Conservation (phyloP, 148 eudicot species). For the Arctostaphylos glauca region DNA sequence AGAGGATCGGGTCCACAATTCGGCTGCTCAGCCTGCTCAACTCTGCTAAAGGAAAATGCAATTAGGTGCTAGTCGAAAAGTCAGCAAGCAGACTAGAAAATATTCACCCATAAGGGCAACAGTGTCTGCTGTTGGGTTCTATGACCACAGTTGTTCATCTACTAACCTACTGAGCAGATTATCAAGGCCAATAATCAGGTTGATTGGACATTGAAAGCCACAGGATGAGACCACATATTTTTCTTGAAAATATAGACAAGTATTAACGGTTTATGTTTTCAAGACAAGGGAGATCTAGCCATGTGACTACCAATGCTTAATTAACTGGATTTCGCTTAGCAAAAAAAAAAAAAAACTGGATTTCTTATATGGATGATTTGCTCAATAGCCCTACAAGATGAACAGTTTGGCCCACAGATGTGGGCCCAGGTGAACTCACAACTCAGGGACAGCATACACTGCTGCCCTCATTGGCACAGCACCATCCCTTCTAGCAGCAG, state of each 20-base stretch:
- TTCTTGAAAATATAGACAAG: no score
- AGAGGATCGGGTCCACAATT: slow-evolving; percentile 20
- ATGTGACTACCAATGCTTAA: not conserved
- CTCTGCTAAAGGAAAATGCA: slow-evolving; percentile 17
- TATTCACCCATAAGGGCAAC: not conserved
- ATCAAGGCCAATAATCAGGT: not conserved
- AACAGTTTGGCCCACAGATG: not conserved
- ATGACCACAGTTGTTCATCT: not conserved
- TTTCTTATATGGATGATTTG: not conserved
- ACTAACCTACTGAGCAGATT: not conserved
- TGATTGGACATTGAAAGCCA: not conserved
- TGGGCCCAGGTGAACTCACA: not conserved
- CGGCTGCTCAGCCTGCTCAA: slow-evolving; percentile 18
- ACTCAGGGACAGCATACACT: not conserved
- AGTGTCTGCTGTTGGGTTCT: not conserved
- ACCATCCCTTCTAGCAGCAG: not conserved
- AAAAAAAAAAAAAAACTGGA: no score
- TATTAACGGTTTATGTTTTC: not conserved
- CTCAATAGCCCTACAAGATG: not conserved
- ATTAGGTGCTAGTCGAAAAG: not conserved
- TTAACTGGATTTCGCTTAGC: not conserved
- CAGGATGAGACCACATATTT: not conserved
- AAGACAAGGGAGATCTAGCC: not conserved
- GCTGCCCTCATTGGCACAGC: not conserved
- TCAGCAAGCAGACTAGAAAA: not conserved